Base-by-base conservation (phyloP, 257 asterid genomes). In the Cordia subcordata region DNA sequence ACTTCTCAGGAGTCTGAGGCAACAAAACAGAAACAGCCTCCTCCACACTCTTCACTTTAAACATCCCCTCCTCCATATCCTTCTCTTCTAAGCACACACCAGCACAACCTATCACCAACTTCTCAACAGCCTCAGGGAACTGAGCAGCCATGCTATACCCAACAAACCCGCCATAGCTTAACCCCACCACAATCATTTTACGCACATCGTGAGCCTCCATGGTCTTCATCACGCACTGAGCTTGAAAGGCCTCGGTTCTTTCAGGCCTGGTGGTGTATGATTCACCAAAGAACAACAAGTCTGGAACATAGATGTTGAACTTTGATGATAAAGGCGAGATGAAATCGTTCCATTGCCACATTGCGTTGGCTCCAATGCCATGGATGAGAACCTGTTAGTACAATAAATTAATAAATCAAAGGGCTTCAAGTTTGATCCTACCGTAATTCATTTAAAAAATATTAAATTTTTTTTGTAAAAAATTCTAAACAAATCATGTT, bases 341-440 rank as follows among this genome's bases (percentile, higher is more conserved):
- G 79, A 84, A 81, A 32, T 84, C 83, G 67, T 74, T 76, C 94
- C 95, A 86, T 59, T 89, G 97, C 98, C 96, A 90, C 91, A 87
- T 85, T 56, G 96, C 94, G 75, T 87, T 87, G 49, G 96, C 89
- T 55, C 96, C 96, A 19, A 90, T 45, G 0, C 96, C 96, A 44
- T 90, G 98, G 61, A 87, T 77, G 52, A 87, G 84, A 60, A 90
- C n/a, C n/a, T n/a, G n/a, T n/a, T n/a, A n/a, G n/a, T n/a, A n/a
- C n/a, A n/a, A n/a, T n/a, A n/a, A n/a, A n/a, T n/a, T n/a, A n/a
- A n/a, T n/a, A n/a, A n/a, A n/a, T n/a, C n/a, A n/a, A n/a, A n/a
- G n/a, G n/a, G n/a, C n/a, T n/a, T n/a, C n/a, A n/a, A n/a, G n/a
- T n/a, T n/a, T n/a, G n/a, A n/a, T n/a, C n/a, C n/a, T n/a, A n/a